These are phyloP conservation scores for Medicago arabica DNA, from an alignment of 306 rosid species.

Conservation along the genomic window DNA sequence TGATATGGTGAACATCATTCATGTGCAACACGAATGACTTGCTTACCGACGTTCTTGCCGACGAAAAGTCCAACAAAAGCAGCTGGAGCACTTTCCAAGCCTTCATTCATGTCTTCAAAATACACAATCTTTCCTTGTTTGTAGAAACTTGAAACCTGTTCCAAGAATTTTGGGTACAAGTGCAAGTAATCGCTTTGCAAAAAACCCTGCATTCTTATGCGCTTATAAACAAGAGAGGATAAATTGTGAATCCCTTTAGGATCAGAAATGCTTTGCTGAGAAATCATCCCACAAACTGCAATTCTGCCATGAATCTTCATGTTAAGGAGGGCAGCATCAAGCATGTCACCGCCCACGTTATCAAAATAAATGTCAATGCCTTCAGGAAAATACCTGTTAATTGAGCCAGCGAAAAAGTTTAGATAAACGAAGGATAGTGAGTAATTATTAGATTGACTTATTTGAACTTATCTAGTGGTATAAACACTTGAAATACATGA, in stretches of 20 bases:
- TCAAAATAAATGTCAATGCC: conserved; percentile 61
- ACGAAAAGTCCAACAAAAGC: conserved; percentile 49
- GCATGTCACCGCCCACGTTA: conserved; percentile 53
- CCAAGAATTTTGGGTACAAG: conserved; percentile 50
- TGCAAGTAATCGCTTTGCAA: conserved; percentile 53
- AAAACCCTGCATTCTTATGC: conserved; percentile 47
- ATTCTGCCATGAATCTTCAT: conserved; percentile 56
- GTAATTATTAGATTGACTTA: too few species aligned
- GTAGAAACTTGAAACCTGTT: conserved; percentile 40
- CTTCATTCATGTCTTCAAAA: conserved; percentile 55
- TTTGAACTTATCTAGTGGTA: too few species aligned
- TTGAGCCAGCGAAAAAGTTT: neutral
- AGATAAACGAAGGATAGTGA: neutral
- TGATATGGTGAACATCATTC: conserved; percentile 30
- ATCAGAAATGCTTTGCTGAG: conserved; percentile 47
- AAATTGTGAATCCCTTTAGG: conserved; percentile 50
- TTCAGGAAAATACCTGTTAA: conserved; percentile 51
- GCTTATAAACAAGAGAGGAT: conserved; percentile 40
- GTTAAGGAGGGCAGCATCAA: conserved; percentile 56
- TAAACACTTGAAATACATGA: too few species aligned
- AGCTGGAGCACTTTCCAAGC: conserved; percentile 51
- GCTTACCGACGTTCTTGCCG: conserved; percentile 53
- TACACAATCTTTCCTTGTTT: conserved; percentile 51
- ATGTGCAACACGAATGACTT: conserved; percentile 49
- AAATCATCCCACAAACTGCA: conserved; percentile 58